Conservation (phyloP, 2,329 filamentous ascomycete species). For the Penicillium psychrosexuale region DNA sequence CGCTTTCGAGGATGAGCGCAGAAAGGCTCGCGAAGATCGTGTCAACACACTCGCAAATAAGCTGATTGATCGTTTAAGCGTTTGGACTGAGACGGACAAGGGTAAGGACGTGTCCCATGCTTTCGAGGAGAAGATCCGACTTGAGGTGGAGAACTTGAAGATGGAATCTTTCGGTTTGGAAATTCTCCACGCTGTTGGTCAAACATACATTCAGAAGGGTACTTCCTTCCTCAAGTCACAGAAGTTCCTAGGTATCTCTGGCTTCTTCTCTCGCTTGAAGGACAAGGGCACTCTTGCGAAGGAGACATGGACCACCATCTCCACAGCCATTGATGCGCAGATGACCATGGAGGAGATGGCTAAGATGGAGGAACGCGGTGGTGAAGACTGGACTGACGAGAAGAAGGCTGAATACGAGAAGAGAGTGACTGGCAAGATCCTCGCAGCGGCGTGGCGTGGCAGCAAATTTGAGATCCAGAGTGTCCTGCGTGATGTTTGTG, state of each 20-base stretch:
- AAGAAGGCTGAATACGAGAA: slow-evolving; percentile 94
- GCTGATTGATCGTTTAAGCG: slow-evolving; percentile 80
- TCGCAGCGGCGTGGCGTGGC: slow-evolving; percentile 92
- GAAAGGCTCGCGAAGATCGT: slow-evolving; percentile 79
- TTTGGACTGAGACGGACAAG: slow-evolving; percentile 98
- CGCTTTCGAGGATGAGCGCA: slow-evolving; percentile 83
- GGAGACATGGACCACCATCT: slow-evolving; percentile 98
- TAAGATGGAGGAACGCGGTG: slow-evolving; percentile 87
- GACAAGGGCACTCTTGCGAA: slow-evolving; percentile 97
- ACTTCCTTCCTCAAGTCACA: slow-evolving; percentile 87
- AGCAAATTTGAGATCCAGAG: slow-evolving; percentile 98
- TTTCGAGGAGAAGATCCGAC: slow-evolving; percentile 88
- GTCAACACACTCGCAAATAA: slow-evolving; percentile 81
- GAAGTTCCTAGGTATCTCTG: slow-evolving; percentile 92
- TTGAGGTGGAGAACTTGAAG: slow-evolving; percentile 97
- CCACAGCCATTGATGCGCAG: slow-evolving; percentile 92
- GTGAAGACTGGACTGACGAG: slow-evolving; percentile 98
- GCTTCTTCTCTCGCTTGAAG: slow-evolving; percentile 90
- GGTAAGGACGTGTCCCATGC: slow-evolving; percentile 76
- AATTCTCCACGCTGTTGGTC: slow-evolving; percentile 90
- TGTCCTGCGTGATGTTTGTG: slow-evolving; percentile 90
- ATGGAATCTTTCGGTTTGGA: slow-evolving; percentile 99
- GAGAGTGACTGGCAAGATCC: slow-evolving; percentile 93
- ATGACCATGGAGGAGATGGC: slow-evolving; percentile 99
- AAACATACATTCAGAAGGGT: slow-evolving; percentile 85